phyloP scores from a whole-genome alignment of 495 filamentous ascomycete species.

The Rhizodiscina lignyota region DNA sequence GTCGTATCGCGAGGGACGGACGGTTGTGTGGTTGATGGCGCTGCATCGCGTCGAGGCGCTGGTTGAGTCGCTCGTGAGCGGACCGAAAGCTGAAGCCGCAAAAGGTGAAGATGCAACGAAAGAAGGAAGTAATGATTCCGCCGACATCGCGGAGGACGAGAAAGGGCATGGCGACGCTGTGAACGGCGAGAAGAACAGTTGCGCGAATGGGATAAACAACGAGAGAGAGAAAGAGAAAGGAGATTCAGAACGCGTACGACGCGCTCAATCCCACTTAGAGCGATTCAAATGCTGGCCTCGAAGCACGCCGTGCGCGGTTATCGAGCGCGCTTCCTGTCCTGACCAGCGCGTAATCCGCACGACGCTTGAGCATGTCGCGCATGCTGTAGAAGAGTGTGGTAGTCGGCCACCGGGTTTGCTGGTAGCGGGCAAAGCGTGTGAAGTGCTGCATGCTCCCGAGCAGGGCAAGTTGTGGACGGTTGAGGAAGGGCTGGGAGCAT shows the following conservation, averaged over 20 bases:
- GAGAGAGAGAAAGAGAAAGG: conserved; percentile 9
- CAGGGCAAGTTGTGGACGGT: conserved; percentile 1
- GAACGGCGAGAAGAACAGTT: conserved; percentile 2
- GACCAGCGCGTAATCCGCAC: conserved; percentile 88
- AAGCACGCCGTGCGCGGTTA: conserved; percentile 70
- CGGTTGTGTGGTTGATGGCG: conserved; percentile 92
- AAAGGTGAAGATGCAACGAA: too few species aligned
- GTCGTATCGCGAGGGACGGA: conserved; percentile 56
- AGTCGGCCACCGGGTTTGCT: conserved; percentile 79
- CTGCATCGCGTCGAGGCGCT: conserved; percentile 67
- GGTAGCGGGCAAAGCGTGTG: conserved; percentile 75
- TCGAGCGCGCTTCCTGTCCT: conserved; percentile 86
- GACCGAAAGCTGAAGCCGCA: conserved; percentile 7
- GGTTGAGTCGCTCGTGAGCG: conserved; percentile 27
- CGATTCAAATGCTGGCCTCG: conserved; percentile 18
- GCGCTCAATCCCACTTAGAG: conserved; percentile 11
- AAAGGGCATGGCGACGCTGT: background rate
- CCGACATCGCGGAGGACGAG: too few species aligned
- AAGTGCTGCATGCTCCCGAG: conserved; percentile 38
- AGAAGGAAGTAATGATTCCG: too few species aligned
- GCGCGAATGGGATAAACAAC: conserved; percentile 20
- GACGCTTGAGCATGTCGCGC: conserved; percentile 58
- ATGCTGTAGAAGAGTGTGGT: conserved; percentile 79
- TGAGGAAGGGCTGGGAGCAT: conserved; percentile 2
- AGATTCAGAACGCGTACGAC: too few species aligned